A percentile compares a stretch with the other conserved stretches of the same genome.
phyloP scores from a whole-genome alignment of 108 stramenopile species.

The Nitzschia palea region DNA sequence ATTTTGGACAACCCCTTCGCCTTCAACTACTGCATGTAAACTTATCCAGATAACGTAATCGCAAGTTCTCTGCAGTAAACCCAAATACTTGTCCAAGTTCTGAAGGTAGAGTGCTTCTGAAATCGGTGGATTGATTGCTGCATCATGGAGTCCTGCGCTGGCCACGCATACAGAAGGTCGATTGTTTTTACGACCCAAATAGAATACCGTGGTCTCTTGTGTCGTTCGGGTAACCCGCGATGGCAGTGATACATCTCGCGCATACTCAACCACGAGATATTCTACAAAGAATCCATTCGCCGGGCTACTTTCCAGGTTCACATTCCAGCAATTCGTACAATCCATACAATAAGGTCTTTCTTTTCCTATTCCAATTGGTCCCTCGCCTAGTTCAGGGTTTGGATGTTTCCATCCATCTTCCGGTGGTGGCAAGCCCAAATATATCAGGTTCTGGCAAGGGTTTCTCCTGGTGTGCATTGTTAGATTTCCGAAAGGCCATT shows the following conservation, averaged over 20 bases:
- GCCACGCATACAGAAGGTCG: conserved; percentile 22
- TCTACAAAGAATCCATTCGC: conserved; percentile 9
- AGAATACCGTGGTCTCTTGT: conserved; percentile 27
- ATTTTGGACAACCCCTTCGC: neutral
- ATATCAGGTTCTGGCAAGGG: conserved; percentile 17
- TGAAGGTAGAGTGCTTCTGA: neutral
- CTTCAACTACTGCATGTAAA: conserved; percentile 16
- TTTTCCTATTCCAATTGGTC: conserved; percentile 10
- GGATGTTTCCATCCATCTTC: conserved; percentile 12
- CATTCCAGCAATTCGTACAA: conserved; percentile 19
- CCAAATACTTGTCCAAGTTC: conserved; percentile 17
- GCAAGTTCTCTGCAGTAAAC: conserved; percentile 15
- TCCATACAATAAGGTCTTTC: conserved; percentile 27
- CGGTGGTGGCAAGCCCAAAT: conserved; percentile 21
- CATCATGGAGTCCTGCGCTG: conserved; percentile 12
- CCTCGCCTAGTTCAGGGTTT: conserved; percentile 16
- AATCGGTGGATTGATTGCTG: conserved; percentile 11
- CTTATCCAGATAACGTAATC: conserved; percentile 15
- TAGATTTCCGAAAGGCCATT: conserved; percentile 15
- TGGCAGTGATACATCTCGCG: conserved; percentile 23
- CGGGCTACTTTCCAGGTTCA: neutral
- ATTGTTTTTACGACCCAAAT: conserved; percentile 1
- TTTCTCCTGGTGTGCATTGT: conserved; percentile 9
- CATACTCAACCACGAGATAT: conserved; percentile 36
- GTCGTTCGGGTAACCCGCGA: conserved; percentile 19